A percentile compares a stretch with the other conserved stretches of the same genome.
These are phyloP conservation scores for Monascus purpureus DNA, from an alignment of 495 filamentous ascomycete species.

Conservation along the genomic window DNA sequence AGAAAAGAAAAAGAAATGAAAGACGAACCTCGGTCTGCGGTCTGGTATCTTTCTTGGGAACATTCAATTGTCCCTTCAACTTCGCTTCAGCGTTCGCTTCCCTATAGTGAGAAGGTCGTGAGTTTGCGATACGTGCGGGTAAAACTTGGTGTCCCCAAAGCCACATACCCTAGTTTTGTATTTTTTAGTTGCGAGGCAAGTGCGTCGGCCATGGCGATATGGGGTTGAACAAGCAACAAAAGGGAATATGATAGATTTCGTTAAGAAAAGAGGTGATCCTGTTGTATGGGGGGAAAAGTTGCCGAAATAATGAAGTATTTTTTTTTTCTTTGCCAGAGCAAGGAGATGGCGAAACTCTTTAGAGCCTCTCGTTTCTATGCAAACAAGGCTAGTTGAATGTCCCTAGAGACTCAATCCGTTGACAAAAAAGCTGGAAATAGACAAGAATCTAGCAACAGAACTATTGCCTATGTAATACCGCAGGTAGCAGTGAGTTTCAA, in stretches of 20 bases:
- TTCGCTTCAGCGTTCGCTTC: conserved; percentile 44
- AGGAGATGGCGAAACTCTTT: too few species aligned
- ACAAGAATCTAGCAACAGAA: too few species aligned
- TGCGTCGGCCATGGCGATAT: conserved; percentile 38
- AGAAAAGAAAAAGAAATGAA: background rate
- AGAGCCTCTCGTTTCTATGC: too few species aligned
- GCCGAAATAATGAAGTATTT: too few species aligned
- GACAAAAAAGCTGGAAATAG: too few species aligned
- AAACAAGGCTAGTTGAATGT: too few species aligned
- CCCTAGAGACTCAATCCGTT: too few species aligned
- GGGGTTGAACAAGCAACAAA: conserved; percentile 1
- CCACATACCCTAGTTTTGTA: conserved; percentile 52
- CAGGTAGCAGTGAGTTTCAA: too few species aligned
- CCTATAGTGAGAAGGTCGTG: conserved; percentile 21
- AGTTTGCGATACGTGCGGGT: conserved; percentile 2
- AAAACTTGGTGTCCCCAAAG: background rate
- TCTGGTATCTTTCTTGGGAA: conserved; percentile 70
- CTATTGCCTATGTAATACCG: too few species aligned
- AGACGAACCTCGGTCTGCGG: conserved; percentile 79
- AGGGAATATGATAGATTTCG: conserved; percentile 3
- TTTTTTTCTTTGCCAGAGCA: too few species aligned
- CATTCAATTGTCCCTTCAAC: conserved; percentile 68
- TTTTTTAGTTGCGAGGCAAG: conserved; percentile 58
- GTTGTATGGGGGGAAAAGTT: too few species aligned
- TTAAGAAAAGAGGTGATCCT: conserved; percentile 1